Percentiles rank a stretch among this genome's conserved stretches.
Evolutionary conservation across 225 moss, liverwort and hornwort genomes (phyloP).

Genomic region (Lunularia cruciata): DNA sequence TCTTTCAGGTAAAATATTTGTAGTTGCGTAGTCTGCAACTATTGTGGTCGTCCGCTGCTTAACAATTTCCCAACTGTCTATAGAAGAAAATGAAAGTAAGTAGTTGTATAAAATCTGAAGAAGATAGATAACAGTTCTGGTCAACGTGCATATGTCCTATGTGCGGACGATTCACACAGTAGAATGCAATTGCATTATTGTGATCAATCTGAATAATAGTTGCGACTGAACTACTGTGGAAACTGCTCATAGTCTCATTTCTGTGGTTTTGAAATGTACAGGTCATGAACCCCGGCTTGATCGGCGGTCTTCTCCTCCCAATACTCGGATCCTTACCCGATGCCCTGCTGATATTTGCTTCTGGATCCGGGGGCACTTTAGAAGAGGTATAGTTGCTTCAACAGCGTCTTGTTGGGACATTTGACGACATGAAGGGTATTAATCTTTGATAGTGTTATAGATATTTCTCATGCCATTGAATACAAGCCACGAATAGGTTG

Average conservation of each 20-base stretch:
- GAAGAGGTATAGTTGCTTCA: conserved; percentile 55
- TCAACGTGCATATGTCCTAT: not conserved
- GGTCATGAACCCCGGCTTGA: conserved; percentile 90
- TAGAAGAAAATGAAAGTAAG: not conserved
- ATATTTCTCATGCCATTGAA: too few species aligned
- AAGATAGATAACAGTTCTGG: not conserved
- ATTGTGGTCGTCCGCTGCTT: not conserved
- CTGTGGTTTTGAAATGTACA: conserved; percentile 25
- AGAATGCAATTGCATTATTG: not conserved
- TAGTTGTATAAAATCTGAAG: not conserved
- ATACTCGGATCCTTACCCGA: conserved; percentile 86
- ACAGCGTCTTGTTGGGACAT: too few species aligned
- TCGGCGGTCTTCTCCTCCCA: conserved; percentile 83
- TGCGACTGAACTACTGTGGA: not conserved
- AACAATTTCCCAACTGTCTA: conserved; percentile 3
- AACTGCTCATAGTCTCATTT: not conserved
- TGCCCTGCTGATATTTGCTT: conserved; percentile 76
- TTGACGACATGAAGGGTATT: too few species aligned
- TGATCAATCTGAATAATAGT: not conserved
- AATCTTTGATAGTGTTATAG: too few species aligned
- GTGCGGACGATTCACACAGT: not conserved
- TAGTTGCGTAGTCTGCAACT: not conserved
- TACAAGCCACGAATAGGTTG: too few species aligned
- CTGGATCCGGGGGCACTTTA: conserved; percentile 70
- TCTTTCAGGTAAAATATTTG: not conserved